Percentiles rank a stretch among this genome's conserved stretches.
Conservation (phyloP, 768 basidiomycete genomes). For the Lactarius deliciosus region DNA sequence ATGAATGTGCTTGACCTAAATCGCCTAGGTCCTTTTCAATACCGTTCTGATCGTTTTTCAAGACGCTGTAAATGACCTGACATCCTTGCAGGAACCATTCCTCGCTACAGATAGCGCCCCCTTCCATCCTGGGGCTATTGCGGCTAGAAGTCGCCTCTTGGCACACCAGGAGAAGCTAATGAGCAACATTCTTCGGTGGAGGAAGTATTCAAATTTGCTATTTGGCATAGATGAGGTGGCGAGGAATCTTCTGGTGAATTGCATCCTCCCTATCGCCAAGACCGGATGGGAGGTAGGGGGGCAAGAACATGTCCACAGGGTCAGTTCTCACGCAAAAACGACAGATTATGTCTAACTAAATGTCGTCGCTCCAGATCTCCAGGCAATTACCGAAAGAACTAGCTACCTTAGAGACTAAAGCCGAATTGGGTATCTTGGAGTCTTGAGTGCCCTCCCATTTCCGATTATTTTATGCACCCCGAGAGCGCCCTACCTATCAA, state of each 20-base stretch:
- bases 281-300: conserved; percentile 90
- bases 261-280: conserved; percentile 64
- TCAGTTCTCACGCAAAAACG: conserved; percentile 36
- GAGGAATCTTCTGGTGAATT: conserved; percentile 54
- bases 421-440: conserved; percentile 16
- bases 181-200: conserved; percentile 71
- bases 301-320: conserved; percentile 59
- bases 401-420: conserved; percentile 29
- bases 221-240: conserved; percentile 57
- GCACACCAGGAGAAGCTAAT: conserved; percentile 69
- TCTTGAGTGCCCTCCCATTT: conserved; percentile 4
- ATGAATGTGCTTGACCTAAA: conserved; percentile 8
- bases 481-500: conserved; percentile 33
- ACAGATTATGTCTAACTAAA: conserved; percentile 5
- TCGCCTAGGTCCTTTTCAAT: conserved; percentile 54
- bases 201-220: conserved; percentile 64
- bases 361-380: conserved; percentile 18
- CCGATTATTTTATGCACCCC: conserved; percentile 36
- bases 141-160: conserved; percentile 70
- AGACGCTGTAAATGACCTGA: conserved; percentile 51
- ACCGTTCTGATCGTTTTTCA: conserved; percentile 54
- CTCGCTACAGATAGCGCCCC: conserved; percentile 41
- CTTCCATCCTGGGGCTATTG: conserved; percentile 77
- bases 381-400: conserved; percentile 23
- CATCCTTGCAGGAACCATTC: conserved; percentile 51